Evolutionary conservation across 1,284 basidiomycete genomes (phyloP).

Genomic region (Cryptococcus hybrid): DNA sequence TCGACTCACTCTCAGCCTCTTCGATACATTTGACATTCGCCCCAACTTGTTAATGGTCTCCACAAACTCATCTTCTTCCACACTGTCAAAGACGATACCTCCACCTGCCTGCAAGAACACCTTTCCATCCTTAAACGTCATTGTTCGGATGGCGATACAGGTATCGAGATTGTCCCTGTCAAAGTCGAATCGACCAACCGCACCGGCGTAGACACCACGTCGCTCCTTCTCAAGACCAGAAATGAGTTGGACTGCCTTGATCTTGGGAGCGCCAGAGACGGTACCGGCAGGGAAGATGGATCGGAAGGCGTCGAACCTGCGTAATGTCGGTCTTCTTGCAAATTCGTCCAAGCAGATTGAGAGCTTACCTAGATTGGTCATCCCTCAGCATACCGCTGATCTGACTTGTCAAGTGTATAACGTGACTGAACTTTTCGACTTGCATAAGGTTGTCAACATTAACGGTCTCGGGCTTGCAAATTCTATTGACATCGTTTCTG

Average conservation of each 20-base stretch:
- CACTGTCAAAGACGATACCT: constrained; percentile 95
- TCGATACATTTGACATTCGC: constrained; percentile 84
- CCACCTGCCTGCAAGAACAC: constrained; percentile 97
- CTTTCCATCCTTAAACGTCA: constrained; percentile 91
- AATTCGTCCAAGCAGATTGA: neutral
- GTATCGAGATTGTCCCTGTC: constrained; percentile 94
- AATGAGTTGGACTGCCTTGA: constrained; percentile 95
- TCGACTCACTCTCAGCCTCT: constrained; percentile 77
- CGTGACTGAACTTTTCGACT: constrained; percentile 95
- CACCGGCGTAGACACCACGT: constrained; percentile 94
- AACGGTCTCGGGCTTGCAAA: constrained; percentile 92
- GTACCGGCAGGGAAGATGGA: constrained; percentile 99
- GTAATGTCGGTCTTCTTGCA: neutral
- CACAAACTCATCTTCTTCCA: constrained; percentile 94
- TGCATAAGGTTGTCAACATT: constrained; percentile 95
- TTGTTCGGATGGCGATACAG: constrained; percentile 98
- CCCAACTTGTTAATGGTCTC: constrained; percentile 94
- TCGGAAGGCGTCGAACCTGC: constrained; percentile 94
- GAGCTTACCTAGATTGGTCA: constrained; percentile 70
- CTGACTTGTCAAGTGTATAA: constrained; percentile 96
- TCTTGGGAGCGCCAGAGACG: constrained; percentile 98
- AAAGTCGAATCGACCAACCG: constrained; percentile 96
- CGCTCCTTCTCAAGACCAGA: constrained; percentile 83
- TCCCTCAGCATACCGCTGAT: constrained; percentile 84
- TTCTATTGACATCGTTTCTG: constrained; percentile 97